Evolutionary conservation across 2,329 filamentous ascomycete species (phyloP), one percentile per base, ranked within the genome.

Genomic region (Stagonosporopsis tanaceti): DNA sequence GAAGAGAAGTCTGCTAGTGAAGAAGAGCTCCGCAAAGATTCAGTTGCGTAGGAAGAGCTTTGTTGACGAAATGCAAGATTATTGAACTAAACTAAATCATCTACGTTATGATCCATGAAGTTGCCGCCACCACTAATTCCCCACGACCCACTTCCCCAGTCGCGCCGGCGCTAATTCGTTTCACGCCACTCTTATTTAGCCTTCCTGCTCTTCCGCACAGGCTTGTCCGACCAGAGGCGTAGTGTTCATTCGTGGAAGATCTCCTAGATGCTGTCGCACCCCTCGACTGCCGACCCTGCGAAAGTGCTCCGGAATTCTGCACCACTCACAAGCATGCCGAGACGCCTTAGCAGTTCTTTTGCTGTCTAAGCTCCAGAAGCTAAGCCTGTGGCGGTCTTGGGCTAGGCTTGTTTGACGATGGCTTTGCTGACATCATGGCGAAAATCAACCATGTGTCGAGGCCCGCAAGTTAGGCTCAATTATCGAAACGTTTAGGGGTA

Each of bases 271-370:
- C 22, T 20, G 8, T 22, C n/a, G 35, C n/a, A 8, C 37, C 8
- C 11, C 30, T 32, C 11, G 30, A 6, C 30, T 1, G 28, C 47
- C 22, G 41, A 44, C 14, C 17, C 39, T 42, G 44, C 52, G 51
- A 47, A 41, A 46, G 34, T 35, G 28, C 2, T 39, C 34, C 34
- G 15, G 17, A 27, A 52, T 53, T 60, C 38, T 53, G 48, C 57
- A 60, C 53, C 57, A 60, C 45, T 57, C 40, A 56, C 53, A 56
- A 48, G 47, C 45, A 53, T 40, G 53, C 57, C 48, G 48, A 60
- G 57, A 53, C 44, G 44, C 30, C 57, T 60, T 60, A 53, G 46
- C 57, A 46, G 39, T 32, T 51, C 57, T 60, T 60, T 39, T 53
- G 22, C 7, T 6, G 35, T 28, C 57, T 53, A 50, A 60, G 57